phyloP scores from a whole-genome alignment of 768 basidiomycete species.

The Suillus sp. region DNA sequence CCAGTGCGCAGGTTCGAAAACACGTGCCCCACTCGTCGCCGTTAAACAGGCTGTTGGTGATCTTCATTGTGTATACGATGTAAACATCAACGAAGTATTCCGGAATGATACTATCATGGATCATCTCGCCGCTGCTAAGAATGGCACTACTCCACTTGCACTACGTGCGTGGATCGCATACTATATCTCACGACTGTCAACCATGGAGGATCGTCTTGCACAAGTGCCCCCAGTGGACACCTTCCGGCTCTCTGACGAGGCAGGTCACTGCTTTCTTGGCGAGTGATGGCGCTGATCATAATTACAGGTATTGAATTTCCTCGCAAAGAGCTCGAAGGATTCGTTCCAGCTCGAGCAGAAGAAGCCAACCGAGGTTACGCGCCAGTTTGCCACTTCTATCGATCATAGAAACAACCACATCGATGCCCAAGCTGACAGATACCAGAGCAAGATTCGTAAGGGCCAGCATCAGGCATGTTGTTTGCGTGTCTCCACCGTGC shows the following conservation, averaged over 20 bases:
- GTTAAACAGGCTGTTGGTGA: constrained; percentile 20
- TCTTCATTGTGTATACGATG: constrained; percentile 8
- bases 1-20: constrained; percentile 23
- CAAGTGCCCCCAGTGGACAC: constrained; percentile 31
- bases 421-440: constrained; percentile 27
- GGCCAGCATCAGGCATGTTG: constrained; percentile 41
- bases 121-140: background rate
- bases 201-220: constrained; percentile 25
- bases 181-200: constrained; percentile 27
- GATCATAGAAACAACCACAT: constrained; percentile 21
- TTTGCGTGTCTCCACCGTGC: background rate
- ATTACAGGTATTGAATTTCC: constrained; percentile 28
- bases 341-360: constrained; percentile 29
- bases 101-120: background rate
- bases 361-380: constrained; percentile 28
- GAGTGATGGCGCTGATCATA: background rate
- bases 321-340: constrained; percentile 29
- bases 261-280: constrained; percentile 9
- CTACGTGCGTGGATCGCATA: constrained; percentile 36
- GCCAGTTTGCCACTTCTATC: constrained; percentile 22
- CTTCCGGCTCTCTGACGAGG: constrained; percentile 24
- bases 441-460: constrained; percentile 32
- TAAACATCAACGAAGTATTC: constrained; percentile 24
- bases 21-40: constrained; percentile 25
- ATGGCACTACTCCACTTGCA: constrained; percentile 24